A percentile compares a stretch with the other conserved stretches of the same genome.
phyloP scores from a whole-genome alignment of 208 protist species.

The Polymyxa betae region DNA sequence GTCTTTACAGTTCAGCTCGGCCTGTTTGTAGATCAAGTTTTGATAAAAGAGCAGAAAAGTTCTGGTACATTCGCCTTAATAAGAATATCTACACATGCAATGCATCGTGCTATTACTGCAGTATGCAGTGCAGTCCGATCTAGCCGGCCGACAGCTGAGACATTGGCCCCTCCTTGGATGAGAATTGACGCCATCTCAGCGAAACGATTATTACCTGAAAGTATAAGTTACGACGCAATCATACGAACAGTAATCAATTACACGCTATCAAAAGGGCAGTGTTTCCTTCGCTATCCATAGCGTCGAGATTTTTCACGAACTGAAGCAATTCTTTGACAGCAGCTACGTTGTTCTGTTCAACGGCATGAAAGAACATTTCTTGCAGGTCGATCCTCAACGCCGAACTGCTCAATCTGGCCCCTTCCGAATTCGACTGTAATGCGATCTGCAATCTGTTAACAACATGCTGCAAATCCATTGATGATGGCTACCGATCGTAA shows the following conservation, averaged over 20 bases:
- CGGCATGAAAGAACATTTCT: not conserved
- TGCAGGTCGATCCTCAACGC: not conserved
- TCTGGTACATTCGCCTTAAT: not conserved
- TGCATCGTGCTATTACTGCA: not conserved
- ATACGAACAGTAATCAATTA: not conserved
- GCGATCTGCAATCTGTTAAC: not conserved
- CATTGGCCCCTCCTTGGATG: not conserved
- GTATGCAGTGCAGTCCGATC: not conserved
- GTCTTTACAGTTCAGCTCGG: not conserved
- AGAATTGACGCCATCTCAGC: not conserved
- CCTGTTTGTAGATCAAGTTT: not conserved
- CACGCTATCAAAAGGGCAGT: not conserved
- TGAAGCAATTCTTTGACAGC: not conserved
- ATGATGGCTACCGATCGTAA: not conserved
- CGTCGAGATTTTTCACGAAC: slow-evolving; percentile 3
- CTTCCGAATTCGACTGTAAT: not conserved
- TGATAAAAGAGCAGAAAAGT: not conserved
- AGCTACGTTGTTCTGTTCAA: not conserved
- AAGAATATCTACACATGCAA: not conserved
- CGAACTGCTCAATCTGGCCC: not conserved
- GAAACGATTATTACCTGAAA: not conserved
- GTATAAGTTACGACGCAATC: not conserved
- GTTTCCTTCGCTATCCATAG: not conserved
- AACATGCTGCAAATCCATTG: not conserved
- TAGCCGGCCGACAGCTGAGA: not conserved